Evolutionary conservation across 345 rosid genomes (phyloP), one percentile per base, ranked within the genome.

Genomic region (Salix viminalis): DNA sequence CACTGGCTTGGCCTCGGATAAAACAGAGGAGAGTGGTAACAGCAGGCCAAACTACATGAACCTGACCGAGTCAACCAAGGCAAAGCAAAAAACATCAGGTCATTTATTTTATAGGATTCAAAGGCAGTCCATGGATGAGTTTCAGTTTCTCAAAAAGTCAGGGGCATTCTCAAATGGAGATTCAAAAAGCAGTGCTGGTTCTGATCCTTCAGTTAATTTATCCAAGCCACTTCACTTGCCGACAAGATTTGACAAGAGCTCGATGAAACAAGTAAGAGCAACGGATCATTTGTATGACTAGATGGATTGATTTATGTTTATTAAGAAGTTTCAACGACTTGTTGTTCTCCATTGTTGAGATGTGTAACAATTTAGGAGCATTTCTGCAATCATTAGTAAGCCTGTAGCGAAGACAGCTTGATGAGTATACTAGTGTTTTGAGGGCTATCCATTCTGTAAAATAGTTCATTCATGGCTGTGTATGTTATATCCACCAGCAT

Each of bases 111-210:
- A 80, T 65, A 83, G 92, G 56, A 85, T 75, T 36, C 88, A 84
- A 23, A 93, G 96, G 77, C 98, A 90, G 69, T 92, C 97, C 52
- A 93, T 92, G 97, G 96, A 96, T 81, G 99, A 96, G 82, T 88
- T 89, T 81, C 96, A 91, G 89, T 92, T 93, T 80, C 81, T 87
- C 54, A 84, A 87, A 79, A 88, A 69, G 65, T 84, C 93, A 5
- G 88, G 82, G 2, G 85, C 74, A 21, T 83, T 88, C 79, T 73
- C 76, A 10, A 70, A 65, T 34, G 72, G 42, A 28, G 84, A 77
- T 71, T 69, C 75, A 0, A 74, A 77, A 44, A 74, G 78, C 73
- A 77, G 75, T 69, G 70, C 69, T n/a, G 79, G 78, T 34, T 60
- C 84, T 26, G 76, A 74, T 70, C 78, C 79, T 52, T 39, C 75